phyloP scores from a whole-genome alignment of 805 yeast species.

The Lipomyces spencermartinsiae region DNA sequence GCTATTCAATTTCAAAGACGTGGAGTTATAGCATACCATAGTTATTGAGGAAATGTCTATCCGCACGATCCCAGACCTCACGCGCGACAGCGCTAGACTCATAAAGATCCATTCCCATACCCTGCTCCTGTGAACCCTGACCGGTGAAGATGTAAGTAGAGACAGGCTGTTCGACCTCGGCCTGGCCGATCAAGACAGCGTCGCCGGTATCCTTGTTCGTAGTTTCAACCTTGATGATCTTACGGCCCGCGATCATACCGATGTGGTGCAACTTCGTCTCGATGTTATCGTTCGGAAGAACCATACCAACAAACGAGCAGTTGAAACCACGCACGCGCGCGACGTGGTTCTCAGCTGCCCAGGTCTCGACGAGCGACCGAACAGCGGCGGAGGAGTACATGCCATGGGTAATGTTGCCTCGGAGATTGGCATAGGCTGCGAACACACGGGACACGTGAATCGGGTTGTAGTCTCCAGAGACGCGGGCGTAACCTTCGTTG shows the following conservation, averaged over 20 bases:
- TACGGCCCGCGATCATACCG: conserved; percentile 99
- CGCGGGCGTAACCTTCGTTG: conserved; percentile 95
- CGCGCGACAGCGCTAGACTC: conserved; percentile 88
- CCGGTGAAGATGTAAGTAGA: conserved; percentile 98
- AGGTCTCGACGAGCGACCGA: conserved; percentile 92
- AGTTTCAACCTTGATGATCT: conserved; percentile 91
- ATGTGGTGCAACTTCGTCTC: conserved; percentile 89
- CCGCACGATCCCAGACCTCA: conserved; percentile 98
- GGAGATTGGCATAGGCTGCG: conserved; percentile 89
- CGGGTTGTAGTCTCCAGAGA: conserved; percentile 98
- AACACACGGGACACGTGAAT: conserved; percentile 96
- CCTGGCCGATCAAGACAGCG: conserved; percentile 87
- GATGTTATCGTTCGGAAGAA: conserved; percentile 89
- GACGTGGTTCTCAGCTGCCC: conserved; percentile 98
- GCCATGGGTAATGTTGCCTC: conserved; percentile 99
- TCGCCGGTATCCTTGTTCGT: conserved; percentile 79
- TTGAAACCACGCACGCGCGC: conserved; percentile 93
- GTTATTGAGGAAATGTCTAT: conserved; percentile 85
- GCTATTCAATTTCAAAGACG: not conserved
- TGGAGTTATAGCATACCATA: conserved; percentile 49
- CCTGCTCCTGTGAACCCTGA: conserved; percentile 99
- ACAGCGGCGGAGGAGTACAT: conserved; percentile 98
- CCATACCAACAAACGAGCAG: conserved; percentile 95
- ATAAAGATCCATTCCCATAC: conserved; percentile 99
- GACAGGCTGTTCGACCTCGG: conserved; percentile 98